Percentiles rank a stretch among this genome's conserved stretches.
These are phyloP conservation scores for Penstemon davidsonii DNA, from an alignment of 257 asterid species.

Conservation along the genomic window DNA sequence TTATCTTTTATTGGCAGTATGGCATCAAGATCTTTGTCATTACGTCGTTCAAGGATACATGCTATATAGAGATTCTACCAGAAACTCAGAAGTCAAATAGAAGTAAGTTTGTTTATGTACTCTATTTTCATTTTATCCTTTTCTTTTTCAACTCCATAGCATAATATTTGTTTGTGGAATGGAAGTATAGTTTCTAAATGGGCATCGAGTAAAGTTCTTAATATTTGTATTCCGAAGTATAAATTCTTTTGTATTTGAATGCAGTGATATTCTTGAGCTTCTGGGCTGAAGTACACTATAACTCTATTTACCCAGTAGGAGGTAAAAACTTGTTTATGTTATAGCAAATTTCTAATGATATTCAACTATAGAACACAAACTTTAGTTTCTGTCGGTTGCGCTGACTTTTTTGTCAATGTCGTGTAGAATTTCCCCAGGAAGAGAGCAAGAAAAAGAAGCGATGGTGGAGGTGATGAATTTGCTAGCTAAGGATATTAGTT, in stretches of 20 bases:
- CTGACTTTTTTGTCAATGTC: conserved; percentile 11
- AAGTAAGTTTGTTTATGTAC: conserved; percentile 40
- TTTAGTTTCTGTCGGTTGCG: not conserved
- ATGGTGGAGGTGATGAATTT: conserved; percentile 52
- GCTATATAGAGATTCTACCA: conserved; percentile 92
- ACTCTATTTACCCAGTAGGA: conserved; percentile 79
- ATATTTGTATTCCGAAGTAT: not conserved
- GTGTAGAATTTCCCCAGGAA: conserved; percentile 52
- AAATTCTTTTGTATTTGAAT: conserved; percentile 16
- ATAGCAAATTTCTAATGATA: not conserved
- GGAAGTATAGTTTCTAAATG: not conserved
- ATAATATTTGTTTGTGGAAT: not conserved
- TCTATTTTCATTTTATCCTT: conserved; percentile 4
- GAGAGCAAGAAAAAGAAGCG: conserved; percentile 57
- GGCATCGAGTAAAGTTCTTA: too few relatives aligned
- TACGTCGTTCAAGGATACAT: conserved; percentile 91
- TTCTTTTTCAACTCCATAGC: not conserved
- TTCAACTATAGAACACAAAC: not conserved
- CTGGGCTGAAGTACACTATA: conserved; percentile 95
- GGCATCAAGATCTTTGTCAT: conserved; percentile 80
- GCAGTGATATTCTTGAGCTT: conserved; percentile 88
- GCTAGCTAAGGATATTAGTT: too few relatives aligned
- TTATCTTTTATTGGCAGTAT: conserved; percentile 46
- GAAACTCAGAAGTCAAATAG: conserved; percentile 67
- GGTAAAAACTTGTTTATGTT: conserved; percentile 40